A percentile compares a stretch with the other conserved stretches of the same genome.
Conservation (phyloP, 257 asterid species). For the Plectranthus barbatus region DNA sequence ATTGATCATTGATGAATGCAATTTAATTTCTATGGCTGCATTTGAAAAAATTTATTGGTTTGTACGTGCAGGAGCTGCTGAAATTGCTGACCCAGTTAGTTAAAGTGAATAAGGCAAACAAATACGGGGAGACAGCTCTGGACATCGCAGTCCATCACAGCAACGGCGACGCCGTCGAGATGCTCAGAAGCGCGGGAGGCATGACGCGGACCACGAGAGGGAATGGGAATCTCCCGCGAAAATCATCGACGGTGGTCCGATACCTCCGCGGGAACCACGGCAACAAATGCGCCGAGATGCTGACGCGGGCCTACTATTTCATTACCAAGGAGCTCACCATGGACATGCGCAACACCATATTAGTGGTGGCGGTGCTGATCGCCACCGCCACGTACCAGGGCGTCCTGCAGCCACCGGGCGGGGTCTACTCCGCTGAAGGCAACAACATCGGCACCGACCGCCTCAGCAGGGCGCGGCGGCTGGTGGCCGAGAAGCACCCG, state of each 20-base stretch:
- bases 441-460: not conserved
- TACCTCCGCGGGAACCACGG: not conserved
- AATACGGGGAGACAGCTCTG: not conserved
- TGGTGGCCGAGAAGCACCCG: not conserved
- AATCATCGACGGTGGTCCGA: not conserved
- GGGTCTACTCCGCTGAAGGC: slow-evolving; percentile 11
- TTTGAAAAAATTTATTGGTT: too few species aligned
- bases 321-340: not conserved
- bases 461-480: too few species aligned
- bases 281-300: not conserved
- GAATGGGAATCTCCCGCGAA: not conserved
- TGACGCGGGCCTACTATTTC: not conserved
- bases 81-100: not conserved
- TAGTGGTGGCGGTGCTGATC: slow-evolving; percentile 17
- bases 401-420: slow-evolving; percentile 25
- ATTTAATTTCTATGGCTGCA: too few species aligned
- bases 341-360: slow-evolving; percentile 14
- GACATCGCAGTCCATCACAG: not conserved
- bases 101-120: slow-evolving; percentile 1
- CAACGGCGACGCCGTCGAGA: not conserved
- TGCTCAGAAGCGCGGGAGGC: not conserved
- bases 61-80: not conserved
- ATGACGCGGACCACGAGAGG: not conserved
- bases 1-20: too few species aligned
- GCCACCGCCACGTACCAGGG: slow-evolving; percentile 23